phyloP scores from a whole-genome alignment of 805 yeast genomes.

The Candida easanensis region DNA sequence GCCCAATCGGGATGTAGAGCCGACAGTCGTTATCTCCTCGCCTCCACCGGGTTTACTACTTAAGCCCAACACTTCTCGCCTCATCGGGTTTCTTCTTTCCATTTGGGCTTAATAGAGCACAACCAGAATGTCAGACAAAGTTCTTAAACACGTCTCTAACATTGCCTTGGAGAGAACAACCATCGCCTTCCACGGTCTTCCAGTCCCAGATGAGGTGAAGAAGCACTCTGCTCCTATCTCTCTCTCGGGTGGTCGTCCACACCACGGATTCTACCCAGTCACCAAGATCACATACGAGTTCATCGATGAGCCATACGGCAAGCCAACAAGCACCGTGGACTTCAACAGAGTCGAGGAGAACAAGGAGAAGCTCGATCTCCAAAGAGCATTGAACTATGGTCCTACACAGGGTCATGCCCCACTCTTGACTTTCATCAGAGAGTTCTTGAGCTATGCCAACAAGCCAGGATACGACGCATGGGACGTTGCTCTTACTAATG shows the following conservation, averaged over 20 bases:
- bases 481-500: slow-evolving; percentile 44
- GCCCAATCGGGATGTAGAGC: no score
- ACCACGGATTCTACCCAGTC: slow-evolving; percentile 23
- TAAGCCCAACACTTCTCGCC: no score
- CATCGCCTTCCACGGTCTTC: slow-evolving; percentile 17
- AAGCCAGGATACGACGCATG: slow-evolving; percentile 47
- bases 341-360: slow-evolving; percentile 15
- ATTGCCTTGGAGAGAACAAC: slow-evolving; percentile 11
- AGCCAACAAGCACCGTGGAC: slow-evolving; percentile 1
- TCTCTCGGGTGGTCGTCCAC: slow-evolving; percentile 23
- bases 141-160: slow-evolving; percentile 16
- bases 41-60: no score
- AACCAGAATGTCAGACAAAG: slow-evolving; percentile 9
- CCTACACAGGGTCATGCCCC: slow-evolving; percentile 18
- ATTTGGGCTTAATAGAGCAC: no score
- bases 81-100: no score
- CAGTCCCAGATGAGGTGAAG: slow-evolving; percentile 16
- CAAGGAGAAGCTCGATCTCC: slow-evolving; percentile 15
- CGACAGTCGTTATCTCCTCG: no score
- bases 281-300: slow-evolving; percentile 17
- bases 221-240: slow-evolving; percentile 74
- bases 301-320: slow-evolving; percentile 16
- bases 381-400: slow-evolving; percentile 22
- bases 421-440: slow-evolving; percentile 35
- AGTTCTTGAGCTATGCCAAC: slow-evolving; percentile 39